Evolutionary conservation across 2,329 filamentous ascomycete species (phyloP).

Genomic region (Fusarium sp.): DNA sequence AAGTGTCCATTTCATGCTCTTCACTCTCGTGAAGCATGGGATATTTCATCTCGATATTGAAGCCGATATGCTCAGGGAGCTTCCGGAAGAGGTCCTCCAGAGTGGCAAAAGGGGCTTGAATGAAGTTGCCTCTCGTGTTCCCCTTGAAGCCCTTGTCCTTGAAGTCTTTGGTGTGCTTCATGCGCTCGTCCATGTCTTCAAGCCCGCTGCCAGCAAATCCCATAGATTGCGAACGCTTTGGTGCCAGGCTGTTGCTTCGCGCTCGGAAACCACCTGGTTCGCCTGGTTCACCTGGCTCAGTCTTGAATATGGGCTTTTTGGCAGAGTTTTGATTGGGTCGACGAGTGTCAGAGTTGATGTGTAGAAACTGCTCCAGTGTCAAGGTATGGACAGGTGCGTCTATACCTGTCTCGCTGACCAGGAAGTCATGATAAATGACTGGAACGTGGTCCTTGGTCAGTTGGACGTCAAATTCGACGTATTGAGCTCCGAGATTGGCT

Average conservation of each 20-base stretch:
- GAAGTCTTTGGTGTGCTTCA: slow-evolving; percentile 97
- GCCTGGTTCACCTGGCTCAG: slow-evolving; percentile 50
- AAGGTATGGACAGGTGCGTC: slow-evolving; percentile 96
- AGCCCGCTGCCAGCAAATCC: slow-evolving; percentile 57
- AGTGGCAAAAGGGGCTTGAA: slow-evolving; percentile 95
- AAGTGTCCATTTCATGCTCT: slow-evolving; percentile 95
- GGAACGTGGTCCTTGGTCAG: slow-evolving; percentile 98
- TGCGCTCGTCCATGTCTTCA: slow-evolving; percentile 73
- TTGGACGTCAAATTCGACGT: slow-evolving; percentile 87
- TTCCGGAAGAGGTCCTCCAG: slow-evolving; percentile 91
- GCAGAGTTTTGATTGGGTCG: slow-evolving; percentile 24
- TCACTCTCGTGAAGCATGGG: slow-evolving; percentile 97
- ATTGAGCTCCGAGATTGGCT: slow-evolving; percentile 85
- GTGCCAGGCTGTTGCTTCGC: slow-evolving; percentile 53
- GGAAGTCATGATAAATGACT: slow-evolving; percentile 98
- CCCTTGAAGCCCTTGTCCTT: slow-evolving; percentile 96
- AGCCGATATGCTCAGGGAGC: slow-evolving; percentile 83
- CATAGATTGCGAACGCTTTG: slow-evolving; percentile 64
- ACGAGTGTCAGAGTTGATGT: slow-evolving; percentile 72
- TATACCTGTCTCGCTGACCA: slow-evolving; percentile 96
- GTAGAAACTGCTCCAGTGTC: slow-evolving; percentile 93
- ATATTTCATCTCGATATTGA: slow-evolving; percentile 99
- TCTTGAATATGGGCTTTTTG: slow-evolving; percentile 44
- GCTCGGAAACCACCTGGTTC: slow-evolving; percentile 42
- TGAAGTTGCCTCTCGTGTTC: slow-evolving; percentile 92